Base-by-base conservation (phyloP, 2,329 filamentous ascomycete genomes). In the Diplocarpon rosae region DNA sequence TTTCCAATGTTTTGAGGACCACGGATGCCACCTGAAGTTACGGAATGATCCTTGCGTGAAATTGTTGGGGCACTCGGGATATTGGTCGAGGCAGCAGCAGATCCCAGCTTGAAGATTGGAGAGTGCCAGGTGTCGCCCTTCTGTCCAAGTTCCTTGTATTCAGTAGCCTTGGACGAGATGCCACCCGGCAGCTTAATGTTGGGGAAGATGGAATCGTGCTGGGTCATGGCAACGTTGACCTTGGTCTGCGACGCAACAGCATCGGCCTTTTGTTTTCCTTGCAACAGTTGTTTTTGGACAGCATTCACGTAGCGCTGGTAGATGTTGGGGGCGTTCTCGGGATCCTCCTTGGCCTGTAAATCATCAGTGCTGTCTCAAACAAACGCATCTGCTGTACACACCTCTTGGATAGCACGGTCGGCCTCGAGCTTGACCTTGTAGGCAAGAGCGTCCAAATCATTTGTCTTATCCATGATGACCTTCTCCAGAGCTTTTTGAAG, bases 111-210 rank as follows among this genome's bases (percentile, higher is more conserved):
- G 70, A 98, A 98, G 59, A 98, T 79, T 9, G 90, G 87, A 49
- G 85, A 93, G 71, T 95, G 83, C 92, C 92, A 98, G 64, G 80
- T 82, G 45, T 95, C 85, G 42, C 92, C 92, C 76, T 92, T 87
- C 54, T 71, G 72, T 8, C 90, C 86, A 46, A 95, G 73, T 16
- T 95, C 79, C 68, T 80, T 86, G 74, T 93, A 96, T 65, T 95
- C 87, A 17, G 86, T 93, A 9, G 90, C 89, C 76, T 95, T 95
- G 69, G 78, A 81, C 56, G 85, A 92, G 63, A 95, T 90, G 44
- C 88, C 89, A 28, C 85, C 85, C 20, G 89, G 88, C 5, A 98
- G 73, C 46, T 80, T 74, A 61, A 98, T 81, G 61, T 90, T 71
- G 59, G 86, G 83, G 80, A 98, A 95, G 53, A 96, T 86, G 53